Conservation (phyloP, 2,329 filamentous ascomycete genomes). For the Ramularia collo-cygni region DNA sequence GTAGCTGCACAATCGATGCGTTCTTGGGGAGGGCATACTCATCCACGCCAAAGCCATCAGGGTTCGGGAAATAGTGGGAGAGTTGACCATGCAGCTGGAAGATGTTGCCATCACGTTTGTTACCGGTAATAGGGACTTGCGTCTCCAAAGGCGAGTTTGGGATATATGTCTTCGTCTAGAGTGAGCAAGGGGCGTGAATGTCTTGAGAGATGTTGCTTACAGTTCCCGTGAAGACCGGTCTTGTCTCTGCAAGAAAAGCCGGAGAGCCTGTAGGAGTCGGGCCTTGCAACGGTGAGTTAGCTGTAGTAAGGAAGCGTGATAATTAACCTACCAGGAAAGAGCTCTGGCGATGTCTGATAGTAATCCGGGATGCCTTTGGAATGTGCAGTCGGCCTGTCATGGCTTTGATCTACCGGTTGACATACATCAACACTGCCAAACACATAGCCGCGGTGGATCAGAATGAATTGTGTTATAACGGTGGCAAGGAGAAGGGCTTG, state of each 20-base stretch:
- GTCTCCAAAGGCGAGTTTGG: conserved; percentile 67
- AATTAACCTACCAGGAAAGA: conserved; percentile 34
- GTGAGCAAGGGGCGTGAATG: too few relatives aligned
- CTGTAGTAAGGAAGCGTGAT: neutral
- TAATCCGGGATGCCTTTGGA: conserved; percentile 49
- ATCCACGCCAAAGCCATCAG: conserved; percentile 63
- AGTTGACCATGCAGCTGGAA: conserved; percentile 65
- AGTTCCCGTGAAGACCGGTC: conserved; percentile 53
- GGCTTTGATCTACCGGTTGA: too few relatives aligned
- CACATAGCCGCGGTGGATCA: too few relatives aligned
- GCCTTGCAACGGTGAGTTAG: conserved; percentile 34
- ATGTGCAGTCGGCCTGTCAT: conserved; percentile 14
- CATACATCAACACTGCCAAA: too few relatives aligned
- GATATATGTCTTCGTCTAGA: conserved; percentile 45
- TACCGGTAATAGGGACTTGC: conserved; percentile 56
- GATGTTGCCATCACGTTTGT: conserved; percentile 54
- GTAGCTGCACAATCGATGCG: conserved; percentile 61
- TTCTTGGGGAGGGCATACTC: conserved; percentile 63
- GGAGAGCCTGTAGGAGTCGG: conserved; percentile 64
- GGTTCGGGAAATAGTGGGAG: conserved; percentile 62
- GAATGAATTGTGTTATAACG: too few relatives aligned
- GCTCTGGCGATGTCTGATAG: conserved; percentile 55
- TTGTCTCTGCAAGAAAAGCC: conserved; percentile 65
- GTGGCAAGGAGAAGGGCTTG: too few relatives aligned
- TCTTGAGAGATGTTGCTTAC: conserved; percentile 6